Evolutionary conservation across 345 rosid species (phyloP), one percentile per base, ranked within the genome.

Genomic region (Barbarea vulgaris): DNA sequence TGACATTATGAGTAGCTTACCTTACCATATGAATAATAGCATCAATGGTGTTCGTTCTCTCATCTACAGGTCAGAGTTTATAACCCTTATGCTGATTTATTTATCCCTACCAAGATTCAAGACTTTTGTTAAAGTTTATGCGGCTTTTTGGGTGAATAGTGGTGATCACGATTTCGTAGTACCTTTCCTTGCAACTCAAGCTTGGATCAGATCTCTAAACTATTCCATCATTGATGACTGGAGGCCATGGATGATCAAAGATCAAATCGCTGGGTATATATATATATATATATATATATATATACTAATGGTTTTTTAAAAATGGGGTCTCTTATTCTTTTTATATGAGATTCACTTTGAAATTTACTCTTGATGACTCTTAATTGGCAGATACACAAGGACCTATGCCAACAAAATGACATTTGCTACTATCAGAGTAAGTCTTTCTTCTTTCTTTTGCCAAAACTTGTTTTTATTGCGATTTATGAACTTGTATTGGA

Each of bases 351-450:
- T 5, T 7, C 21, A n/a, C 39, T 5, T 27, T 5, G 31, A 12
- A 15, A 37, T 52, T 6, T 13, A 24, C 15, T 46, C 13, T 17
- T 6, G 9, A 13, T 6, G 9, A 13, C 13, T 67, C 31, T 34
- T 52, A 56, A 5, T 52, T 28, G 17, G 11, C 64, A 91, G 94
- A 53, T 88, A 85, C 65, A 84, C 89, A 4, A 86, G 93, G 77
- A 82, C 84, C 34, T 87, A 86, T 66, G 71, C 89, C 3, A 91
- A 86, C 46, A 67, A 44, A 31, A 85, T 89, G 95, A 83, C 93
- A 28, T 91, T 81, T 64, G 89, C 91, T 22, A 91, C 90, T 8
- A 48, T 89, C 2, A 91, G 85, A 86, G 97, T 65, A 69, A 71
- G 79, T 21, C 37, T 21, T 11, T 37, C 17, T 4, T 24, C 22